Conservation (phyloP, 176 grass and related monocot species). For the Sorghum bicolor region DNA sequence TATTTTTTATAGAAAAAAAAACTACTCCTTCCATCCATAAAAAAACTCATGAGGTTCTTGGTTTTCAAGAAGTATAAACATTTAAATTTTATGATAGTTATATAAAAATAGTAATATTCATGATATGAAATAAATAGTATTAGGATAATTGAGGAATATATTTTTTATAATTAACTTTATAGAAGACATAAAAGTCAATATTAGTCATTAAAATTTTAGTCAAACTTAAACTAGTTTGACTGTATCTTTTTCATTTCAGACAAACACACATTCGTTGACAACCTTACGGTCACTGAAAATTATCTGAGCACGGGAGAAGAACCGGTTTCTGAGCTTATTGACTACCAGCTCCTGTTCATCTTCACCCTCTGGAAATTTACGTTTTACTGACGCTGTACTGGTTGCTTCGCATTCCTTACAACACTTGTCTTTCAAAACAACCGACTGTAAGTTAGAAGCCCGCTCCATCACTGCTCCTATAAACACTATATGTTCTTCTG, state of each 20-base stretch:
- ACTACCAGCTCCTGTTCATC: not conserved
- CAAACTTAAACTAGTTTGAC: too few species aligned
- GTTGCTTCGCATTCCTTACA: not conserved
- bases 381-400: not conserved
- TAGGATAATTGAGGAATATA: too few species aligned
- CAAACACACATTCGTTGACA: not conserved
- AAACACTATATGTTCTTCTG: conserved; percentile 13
- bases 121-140: too few species aligned
- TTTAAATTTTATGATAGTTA: too few species aligned
- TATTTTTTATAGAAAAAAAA: too few species aligned
- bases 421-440: not conserved
- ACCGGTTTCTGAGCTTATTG: not conserved
- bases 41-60: too few species aligned
- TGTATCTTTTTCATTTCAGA: not conserved
- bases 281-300: not conserved
- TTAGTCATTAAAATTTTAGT: too few species aligned
- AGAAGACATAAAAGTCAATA: too few species aligned
- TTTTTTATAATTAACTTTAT: too few species aligned
- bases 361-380: not conserved
- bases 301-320: not conserved
- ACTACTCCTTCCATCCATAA: too few species aligned
- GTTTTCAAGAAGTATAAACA: too few species aligned
- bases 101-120: too few species aligned
- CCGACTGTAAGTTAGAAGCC: not conserved
- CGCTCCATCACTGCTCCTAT: conserved; percentile 18